Evolutionary conservation across 805 yeast species (phyloP).

Genomic region (Ogataea pilisensis): DNA sequence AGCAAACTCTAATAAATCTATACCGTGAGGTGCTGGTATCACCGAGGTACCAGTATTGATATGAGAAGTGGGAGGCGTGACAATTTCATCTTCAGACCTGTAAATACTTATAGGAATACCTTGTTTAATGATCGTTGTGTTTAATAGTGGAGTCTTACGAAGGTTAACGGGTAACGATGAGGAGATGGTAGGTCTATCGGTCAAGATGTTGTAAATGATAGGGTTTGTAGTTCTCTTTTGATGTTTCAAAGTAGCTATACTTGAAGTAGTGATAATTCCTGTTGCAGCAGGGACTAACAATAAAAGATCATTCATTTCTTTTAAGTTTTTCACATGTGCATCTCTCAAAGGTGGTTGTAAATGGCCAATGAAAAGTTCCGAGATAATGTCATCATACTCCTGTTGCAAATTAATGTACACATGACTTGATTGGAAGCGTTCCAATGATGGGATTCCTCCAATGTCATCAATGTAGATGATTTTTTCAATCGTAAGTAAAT

Average conservation of each 20-base stretch:
- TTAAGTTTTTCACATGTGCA: conserved; percentile 61
- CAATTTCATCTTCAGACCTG: conserved; percentile 21
- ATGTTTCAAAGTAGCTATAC: conserved; percentile 51
- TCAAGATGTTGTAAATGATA: conserved; percentile 79
- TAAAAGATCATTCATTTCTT: conserved; percentile 58
- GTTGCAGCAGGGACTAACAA: conserved; percentile 48
- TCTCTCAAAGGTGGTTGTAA: conserved; percentile 41
- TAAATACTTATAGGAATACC: conserved; percentile 61
- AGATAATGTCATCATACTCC: conserved; percentile 62
- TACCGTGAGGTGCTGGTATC: conserved; percentile 31
- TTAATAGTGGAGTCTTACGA: conserved; percentile 53
- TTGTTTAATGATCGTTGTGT: conserved; percentile 74
- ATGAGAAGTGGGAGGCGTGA: not conserved
- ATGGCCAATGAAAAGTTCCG: conserved; percentile 61
- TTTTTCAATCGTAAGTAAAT: conserved; percentile 66
- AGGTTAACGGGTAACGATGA: conserved; percentile 78
- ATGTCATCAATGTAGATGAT: conserved; percentile 69
- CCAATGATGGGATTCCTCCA: conserved; percentile 91
- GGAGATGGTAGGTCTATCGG: conserved; percentile 87
- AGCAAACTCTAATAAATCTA: conserved; percentile 38
- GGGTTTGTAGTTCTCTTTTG: conserved; percentile 58
- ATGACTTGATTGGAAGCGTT: conserved; percentile 77
- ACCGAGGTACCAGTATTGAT: not conserved
- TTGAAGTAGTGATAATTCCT: conserved; percentile 84
- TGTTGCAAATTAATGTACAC: conserved; percentile 82